Percentiles rank a stretch among this genome's conserved stretches.
Conservation (phyloP, 2,329 filamentous ascomycete genomes). For the Fusarium compactum region DNA sequence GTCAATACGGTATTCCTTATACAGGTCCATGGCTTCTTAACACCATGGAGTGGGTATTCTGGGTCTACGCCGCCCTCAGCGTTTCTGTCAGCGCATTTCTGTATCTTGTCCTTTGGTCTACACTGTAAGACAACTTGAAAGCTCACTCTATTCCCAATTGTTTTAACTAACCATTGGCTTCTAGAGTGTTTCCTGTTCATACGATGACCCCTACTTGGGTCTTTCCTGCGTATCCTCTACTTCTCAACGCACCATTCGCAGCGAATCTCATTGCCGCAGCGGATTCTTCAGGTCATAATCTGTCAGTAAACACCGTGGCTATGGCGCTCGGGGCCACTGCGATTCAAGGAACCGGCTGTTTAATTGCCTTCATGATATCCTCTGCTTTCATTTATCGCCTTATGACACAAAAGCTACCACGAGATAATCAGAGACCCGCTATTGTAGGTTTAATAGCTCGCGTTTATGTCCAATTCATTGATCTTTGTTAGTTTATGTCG, state of each 20-base stretch:
- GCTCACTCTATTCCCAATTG: not conserved
- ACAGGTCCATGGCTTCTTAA: conserved; percentile 71
- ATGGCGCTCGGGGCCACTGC: conserved; percentile 63
- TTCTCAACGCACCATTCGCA: conserved; percentile 81
- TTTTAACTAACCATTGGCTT: not conserved
- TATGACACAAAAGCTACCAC: conserved; percentile 88
- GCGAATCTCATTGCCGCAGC: conserved; percentile 65
- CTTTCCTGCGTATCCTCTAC: conserved; percentile 84
- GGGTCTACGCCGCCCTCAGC: conserved; percentile 78
- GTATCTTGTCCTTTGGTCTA: conserved; percentile 79
- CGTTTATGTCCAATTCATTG: not conserved
- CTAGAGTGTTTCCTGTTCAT: conserved; percentile 72
- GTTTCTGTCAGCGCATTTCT: conserved; percentile 75
- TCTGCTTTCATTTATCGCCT: conserved; percentile 86
- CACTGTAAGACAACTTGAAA: conserved; percentile 56
- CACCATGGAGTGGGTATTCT: conserved; percentile 76
- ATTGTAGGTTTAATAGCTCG: conserved; percentile 60
- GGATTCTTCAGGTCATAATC: conserved; percentile 31
- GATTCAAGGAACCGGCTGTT: conserved; percentile 66
- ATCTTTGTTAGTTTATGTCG: conserved; percentile 72
- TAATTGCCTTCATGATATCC: conserved; percentile 81
- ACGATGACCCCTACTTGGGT: conserved; percentile 92
- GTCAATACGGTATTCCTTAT: conserved; percentile 77
- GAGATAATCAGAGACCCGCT: conserved; percentile 79
- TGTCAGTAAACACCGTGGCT: conserved; percentile 56